Evolutionary conservation across 345 rosid species (phyloP), one percentile per base, ranked within the genome.

Genomic region (Salix brachista): DNA sequence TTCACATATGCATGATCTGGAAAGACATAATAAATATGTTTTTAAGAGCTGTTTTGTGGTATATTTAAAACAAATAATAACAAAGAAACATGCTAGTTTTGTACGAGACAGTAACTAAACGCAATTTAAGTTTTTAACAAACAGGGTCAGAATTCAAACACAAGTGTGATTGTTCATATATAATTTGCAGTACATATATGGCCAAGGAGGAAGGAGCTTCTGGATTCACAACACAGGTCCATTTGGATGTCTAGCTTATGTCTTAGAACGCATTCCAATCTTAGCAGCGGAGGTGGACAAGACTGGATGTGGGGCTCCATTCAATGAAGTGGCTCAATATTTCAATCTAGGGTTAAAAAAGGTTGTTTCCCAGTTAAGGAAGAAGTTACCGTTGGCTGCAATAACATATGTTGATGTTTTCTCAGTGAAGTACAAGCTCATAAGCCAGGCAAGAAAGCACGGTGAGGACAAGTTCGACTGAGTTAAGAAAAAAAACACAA

Each of bases 211-310:
- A 42, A 88, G 94, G 72, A 80, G 85, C 60, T 92, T 94, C 52
- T 92, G 92, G 94, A 82, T 92, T 52, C 98, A 91, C 79, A 94
- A 89, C 72, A 90, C 97, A 5, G 96, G 88, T 17, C 97, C 96
- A 4, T 72, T 90, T 4, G 97, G 97, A 4, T 92, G 97, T 76
- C 75, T 87, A 19, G 86, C 93, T 1, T 92, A 89, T 60, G 79
- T 85, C 4, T 23, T 91, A 50, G 94, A 84, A 37, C 83, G 89
- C 21, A 82, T 83, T 44, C 88, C 82, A 1, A 72, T 84, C 28
- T 76, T 73, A 3, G 80, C 78, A 0, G 72, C 85, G 19, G 87
- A 84, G 46, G 65, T 89, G 16, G 92, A 92, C 54, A 39, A 13
- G 50, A 77, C 85, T 25, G 96, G 98, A 14, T 92, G 97, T 66